phyloP scores from a whole-genome alignment of 441 rosid genomes.

The Adansonia rubrostipa region DNA sequence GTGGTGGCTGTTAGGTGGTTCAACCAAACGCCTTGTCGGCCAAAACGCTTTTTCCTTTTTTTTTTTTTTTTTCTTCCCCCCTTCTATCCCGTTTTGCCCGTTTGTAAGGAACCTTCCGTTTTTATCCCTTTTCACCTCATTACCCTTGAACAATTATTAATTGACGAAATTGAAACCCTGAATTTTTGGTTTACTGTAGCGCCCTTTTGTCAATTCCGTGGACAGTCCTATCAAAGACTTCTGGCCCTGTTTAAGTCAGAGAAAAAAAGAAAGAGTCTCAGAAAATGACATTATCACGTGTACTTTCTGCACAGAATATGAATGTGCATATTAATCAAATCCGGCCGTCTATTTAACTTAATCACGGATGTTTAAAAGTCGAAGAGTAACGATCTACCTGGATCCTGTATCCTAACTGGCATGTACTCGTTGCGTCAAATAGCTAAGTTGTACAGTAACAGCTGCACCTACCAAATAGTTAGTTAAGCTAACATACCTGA shows the following conservation, averaged over 20 bases:
- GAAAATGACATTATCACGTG: slow-evolving; percentile 45
- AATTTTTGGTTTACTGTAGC: slow-evolving; percentile 26
- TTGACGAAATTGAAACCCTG: background rate
- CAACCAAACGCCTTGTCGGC: slow-evolving; percentile 94
- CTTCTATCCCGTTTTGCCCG: slow-evolving; percentile 44
- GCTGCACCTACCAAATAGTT: slow-evolving; percentile 41
- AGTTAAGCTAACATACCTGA: slow-evolving; percentile 29
- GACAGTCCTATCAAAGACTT: slow-evolving; percentile 38
- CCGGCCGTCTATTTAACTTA: slow-evolving; percentile 30
- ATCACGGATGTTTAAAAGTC: slow-evolving; percentile 16
- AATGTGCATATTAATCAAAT: slow-evolving; percentile 20
- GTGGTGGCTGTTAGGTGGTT: slow-evolving; percentile 97
- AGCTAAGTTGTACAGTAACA: slow-evolving; percentile 36
- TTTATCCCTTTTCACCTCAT: slow-evolving; percentile 24
- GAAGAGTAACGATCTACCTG: background rate
- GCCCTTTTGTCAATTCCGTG: slow-evolving; percentile 32
- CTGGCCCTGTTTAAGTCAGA: slow-evolving; percentile 36
- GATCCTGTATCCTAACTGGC: slow-evolving; percentile 29
- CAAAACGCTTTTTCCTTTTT: slow-evolving; percentile 60
- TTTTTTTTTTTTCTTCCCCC: background rate
- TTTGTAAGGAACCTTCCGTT: slow-evolving; percentile 26
- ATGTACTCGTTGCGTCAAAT: slow-evolving; percentile 28
- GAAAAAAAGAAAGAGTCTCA: slow-evolving; percentile 28
- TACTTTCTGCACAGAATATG: background rate
- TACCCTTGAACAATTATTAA: slow-evolving; percentile 7